These are phyloP conservation scores for Fomitopsis pulvina DNA, from an alignment of 768 basidiomycete genomes.

Conservation along the genomic window DNA sequence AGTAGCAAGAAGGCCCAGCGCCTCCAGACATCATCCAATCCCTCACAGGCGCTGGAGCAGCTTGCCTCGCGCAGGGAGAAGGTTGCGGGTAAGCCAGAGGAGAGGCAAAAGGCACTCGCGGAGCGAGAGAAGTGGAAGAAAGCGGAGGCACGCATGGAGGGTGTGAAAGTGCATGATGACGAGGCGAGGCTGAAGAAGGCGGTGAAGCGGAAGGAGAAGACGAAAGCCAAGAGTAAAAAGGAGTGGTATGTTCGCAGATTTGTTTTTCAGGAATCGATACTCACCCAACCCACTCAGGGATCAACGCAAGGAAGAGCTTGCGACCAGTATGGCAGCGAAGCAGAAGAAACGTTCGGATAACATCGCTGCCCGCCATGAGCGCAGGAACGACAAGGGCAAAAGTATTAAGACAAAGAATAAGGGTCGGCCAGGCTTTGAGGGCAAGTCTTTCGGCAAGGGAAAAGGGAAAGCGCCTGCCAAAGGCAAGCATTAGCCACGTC, in stretches of 20 bases:
- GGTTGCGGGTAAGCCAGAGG: slow-evolving; percentile 69
- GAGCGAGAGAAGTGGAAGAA: slow-evolving; percentile 89
- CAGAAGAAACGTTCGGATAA: slow-evolving; percentile 92
- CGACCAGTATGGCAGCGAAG: slow-evolving; percentile 70
- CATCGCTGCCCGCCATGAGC: slow-evolving; percentile 79
- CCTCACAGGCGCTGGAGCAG: slow-evolving; percentile 79
- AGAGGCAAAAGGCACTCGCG: slow-evolving; percentile 73
- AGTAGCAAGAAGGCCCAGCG: slow-evolving; percentile 41
- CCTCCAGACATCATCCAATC: slow-evolving; percentile 71
- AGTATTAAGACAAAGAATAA: slow-evolving; percentile 45
- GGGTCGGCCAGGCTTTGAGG: slow-evolving; percentile 83
- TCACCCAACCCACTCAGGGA: slow-evolving; percentile 44
- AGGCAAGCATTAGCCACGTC: slow-evolving; percentile 13
- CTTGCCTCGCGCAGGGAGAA: slow-evolving; percentile 73
- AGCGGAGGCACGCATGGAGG: slow-evolving; percentile 81
- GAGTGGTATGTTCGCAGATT: slow-evolving; percentile 57
- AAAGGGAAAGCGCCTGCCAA: slow-evolving; percentile 21
- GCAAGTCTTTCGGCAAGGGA: slow-evolving; percentile 65
- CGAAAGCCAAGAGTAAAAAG: slow-evolving; percentile 77
- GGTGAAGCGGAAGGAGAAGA: slow-evolving; percentile 87
- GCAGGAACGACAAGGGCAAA: slow-evolving; percentile 55
- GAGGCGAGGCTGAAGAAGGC: slow-evolving; percentile 86
- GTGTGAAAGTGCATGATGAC: slow-evolving; percentile 88
- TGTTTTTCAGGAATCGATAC: not conserved
- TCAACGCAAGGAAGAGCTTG: slow-evolving; percentile 75